phyloP scores from a whole-genome alignment of 1,284 basidiomycete species.

The Apiotrichum laibachii region DNA sequence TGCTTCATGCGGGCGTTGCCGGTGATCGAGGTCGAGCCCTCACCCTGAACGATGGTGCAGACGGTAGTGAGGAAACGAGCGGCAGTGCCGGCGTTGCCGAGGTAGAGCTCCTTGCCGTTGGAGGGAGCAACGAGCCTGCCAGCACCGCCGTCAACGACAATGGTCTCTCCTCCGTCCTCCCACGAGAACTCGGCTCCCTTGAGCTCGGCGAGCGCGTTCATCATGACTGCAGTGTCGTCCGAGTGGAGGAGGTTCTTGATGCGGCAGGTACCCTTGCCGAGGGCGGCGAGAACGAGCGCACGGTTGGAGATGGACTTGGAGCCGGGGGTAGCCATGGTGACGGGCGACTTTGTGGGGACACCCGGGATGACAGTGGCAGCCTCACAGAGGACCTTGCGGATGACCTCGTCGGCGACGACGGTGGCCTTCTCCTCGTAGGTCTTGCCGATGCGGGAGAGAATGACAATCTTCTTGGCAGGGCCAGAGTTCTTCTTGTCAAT shows the following conservation, averaged over 20 bases:
- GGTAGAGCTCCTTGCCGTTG: slow-evolving; percentile 82
- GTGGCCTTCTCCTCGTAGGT: slow-evolving; percentile 92
- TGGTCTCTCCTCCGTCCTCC: slow-evolving; percentile 90
- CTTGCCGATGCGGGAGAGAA: slow-evolving; percentile 84
- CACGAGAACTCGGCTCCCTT: slow-evolving; percentile 85
- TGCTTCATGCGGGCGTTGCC: slow-evolving; percentile 99
- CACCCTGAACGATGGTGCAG: slow-evolving; percentile 70
- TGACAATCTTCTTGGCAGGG: slow-evolving; percentile 85
- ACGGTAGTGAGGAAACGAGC: slow-evolving; percentile 97
- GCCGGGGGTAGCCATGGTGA: slow-evolving; percentile 88
- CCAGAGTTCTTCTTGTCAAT: slow-evolving; percentile 98
- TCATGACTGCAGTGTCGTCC: slow-evolving; percentile 99
- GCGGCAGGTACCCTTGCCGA: slow-evolving; percentile 82
- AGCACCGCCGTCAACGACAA: slow-evolving; percentile 84
- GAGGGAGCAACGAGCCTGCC: slow-evolving; percentile 76
- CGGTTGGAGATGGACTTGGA: slow-evolving; percentile 97
- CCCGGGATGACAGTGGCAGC: slow-evolving; percentile 71
- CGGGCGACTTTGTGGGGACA: slow-evolving; percentile 62
- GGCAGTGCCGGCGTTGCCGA: slow-evolving; percentile 96
- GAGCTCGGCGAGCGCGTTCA: slow-evolving; percentile 83
- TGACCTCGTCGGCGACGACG: slow-evolving; percentile 73
- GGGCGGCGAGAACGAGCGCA: slow-evolving; percentile 87
- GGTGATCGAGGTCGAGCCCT: slow-evolving; percentile 70
- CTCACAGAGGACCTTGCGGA: slow-evolving; percentile 74
- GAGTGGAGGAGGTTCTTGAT: slow-evolving; percentile 91